These are phyloP conservation scores for Moniliophthora roreri DNA, from an alignment of 1,284 basidiomycete species.

Conservation along the genomic window DNA sequence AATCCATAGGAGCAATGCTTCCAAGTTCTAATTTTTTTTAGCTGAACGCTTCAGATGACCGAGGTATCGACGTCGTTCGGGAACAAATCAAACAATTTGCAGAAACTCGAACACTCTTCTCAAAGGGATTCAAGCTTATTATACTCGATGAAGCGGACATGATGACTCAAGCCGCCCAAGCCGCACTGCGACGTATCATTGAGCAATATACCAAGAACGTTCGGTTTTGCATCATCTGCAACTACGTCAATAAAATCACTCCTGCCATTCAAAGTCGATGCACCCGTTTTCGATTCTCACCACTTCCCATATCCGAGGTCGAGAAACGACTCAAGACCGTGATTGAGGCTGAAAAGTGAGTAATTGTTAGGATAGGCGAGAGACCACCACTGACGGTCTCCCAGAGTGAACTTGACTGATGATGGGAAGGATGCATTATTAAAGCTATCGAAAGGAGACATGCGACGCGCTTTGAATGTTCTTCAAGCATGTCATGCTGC, in stretches of 20 bases:
- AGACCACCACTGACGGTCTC: conserved; percentile 8
- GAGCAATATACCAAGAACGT: conserved; percentile 99
- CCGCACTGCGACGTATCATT: conserved; percentile 93
- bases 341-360: conserved; percentile 84
- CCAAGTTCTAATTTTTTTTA: conserved; percentile 26
- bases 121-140: conserved; percentile 96
- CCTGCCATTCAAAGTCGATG: conserved; percentile 99
- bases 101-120: conserved; percentile 89
- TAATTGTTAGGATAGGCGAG: conserved; percentile 10
- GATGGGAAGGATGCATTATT: conserved; percentile 90
- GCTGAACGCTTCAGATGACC: conserved; percentile 97
- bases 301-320: conserved; percentile 84
- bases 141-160: conserved; percentile 99
- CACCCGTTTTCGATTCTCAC: conserved; percentile 97
- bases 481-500: conserved; percentile 98
- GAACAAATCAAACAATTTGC: conserved; percentile 99
- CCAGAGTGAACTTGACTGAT: conserved; percentile 82
- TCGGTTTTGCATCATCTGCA: conserved; percentile 99
- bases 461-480: conserved; percentile 95
- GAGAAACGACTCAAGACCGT: conserved; percentile 82
- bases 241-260: conserved; percentile 99
- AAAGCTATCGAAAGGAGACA: conserved; percentile 94
- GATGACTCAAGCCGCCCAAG: conserved; percentile 99
- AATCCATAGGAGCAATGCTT: conserved; percentile 17
- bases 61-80: conserved; percentile 97